These are phyloP conservation scores for Citrus reticulata DNA, from an alignment of 345 rosid genomes.

Conservation along the genomic window DNA sequence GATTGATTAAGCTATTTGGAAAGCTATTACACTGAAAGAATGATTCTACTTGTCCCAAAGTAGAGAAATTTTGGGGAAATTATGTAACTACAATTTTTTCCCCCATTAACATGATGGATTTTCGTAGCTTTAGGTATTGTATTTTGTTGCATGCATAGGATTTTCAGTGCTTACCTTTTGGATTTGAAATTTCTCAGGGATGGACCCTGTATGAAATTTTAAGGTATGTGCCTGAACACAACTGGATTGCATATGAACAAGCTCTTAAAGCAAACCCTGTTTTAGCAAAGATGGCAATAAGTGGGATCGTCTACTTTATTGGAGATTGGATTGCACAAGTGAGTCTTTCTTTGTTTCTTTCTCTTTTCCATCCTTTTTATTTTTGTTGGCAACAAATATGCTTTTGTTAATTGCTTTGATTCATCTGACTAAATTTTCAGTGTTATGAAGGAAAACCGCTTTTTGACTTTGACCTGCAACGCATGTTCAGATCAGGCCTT, in stretches of 20 bases:
- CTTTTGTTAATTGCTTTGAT: not conserved
- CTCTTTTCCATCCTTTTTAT: not conserved
- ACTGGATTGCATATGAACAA: slow-evolving; percentile 91
- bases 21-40: not conserved
- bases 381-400: not conserved
- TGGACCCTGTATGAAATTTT: slow-evolving; percentile 91
- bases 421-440: slow-evolving; percentile 31
- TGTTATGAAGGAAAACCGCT: slow-evolving; percentile 84
- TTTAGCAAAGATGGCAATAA: slow-evolving; percentile 92
- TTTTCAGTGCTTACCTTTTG: not conserved
- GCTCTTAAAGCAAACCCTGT: slow-evolving; percentile 83
- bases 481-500: slow-evolving; percentile 82
- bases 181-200: slow-evolving; percentile 43
- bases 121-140: not conserved
- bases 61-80: too few relatives aligned
- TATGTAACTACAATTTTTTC: not conserved
- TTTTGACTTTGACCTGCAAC: slow-evolving; percentile 63
- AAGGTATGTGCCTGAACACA: slow-evolving; percentile 82
- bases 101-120: not conserved
- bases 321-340: slow-evolving; percentile 99
- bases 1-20: not conserved
- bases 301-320: slow-evolving; percentile 77
- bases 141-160: not conserved
- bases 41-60: not conserved
- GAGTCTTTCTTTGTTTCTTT: not conserved